A percentile compares a stretch with the other conserved stretches of the same genome.
Conservation (phyloP, 2,329 filamentous ascomycete genomes). For the Exophiala sp. region DNA sequence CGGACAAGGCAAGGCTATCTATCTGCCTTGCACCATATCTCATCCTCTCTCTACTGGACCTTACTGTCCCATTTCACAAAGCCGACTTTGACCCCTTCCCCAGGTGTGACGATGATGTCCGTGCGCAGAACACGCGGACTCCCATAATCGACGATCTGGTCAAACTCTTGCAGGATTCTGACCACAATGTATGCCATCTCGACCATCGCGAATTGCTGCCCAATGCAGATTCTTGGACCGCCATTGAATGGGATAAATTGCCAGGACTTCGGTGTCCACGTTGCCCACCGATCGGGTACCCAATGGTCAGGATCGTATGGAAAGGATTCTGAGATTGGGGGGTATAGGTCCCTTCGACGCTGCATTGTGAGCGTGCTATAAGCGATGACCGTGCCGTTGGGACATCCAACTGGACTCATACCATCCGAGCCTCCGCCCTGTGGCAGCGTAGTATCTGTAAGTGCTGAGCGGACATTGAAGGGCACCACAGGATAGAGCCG, state of each 20-base stretch:
- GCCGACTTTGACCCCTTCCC: constrained; percentile 27
- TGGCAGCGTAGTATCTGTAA: constrained; percentile 69
- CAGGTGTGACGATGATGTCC: constrained; percentile 28
- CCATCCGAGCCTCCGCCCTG: constrained; percentile 52
- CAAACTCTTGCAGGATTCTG: constrained; percentile 40
- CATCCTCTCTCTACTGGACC: background rate
- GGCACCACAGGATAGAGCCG: constrained; percentile 73
- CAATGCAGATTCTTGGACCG: constrained; percentile 51
- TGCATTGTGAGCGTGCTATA: constrained; percentile 52
- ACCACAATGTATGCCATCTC: constrained; percentile 51
- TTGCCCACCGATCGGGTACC: constrained; percentile 48
- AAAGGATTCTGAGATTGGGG: constrained; percentile 34
- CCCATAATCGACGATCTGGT: constrained; percentile 33
- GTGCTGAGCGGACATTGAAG: constrained; percentile 68
- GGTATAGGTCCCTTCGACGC: constrained; percentile 46
- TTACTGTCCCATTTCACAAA: constrained; percentile 21
- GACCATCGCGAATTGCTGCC: constrained; percentile 55
- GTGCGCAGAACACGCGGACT: constrained; percentile 19
- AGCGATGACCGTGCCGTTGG: constrained; percentile 43
- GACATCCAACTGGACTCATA: constrained; percentile 41
- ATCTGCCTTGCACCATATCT: too few species aligned
- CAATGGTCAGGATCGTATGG: constrained; percentile 41
- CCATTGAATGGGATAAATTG: constrained; percentile 53
- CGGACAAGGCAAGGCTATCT: too few species aligned
- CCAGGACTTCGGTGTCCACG: constrained; percentile 50